Base-by-base conservation (phyloP, 2,329 filamentous ascomycete genomes). In the Talaromyces sp. region DNA sequence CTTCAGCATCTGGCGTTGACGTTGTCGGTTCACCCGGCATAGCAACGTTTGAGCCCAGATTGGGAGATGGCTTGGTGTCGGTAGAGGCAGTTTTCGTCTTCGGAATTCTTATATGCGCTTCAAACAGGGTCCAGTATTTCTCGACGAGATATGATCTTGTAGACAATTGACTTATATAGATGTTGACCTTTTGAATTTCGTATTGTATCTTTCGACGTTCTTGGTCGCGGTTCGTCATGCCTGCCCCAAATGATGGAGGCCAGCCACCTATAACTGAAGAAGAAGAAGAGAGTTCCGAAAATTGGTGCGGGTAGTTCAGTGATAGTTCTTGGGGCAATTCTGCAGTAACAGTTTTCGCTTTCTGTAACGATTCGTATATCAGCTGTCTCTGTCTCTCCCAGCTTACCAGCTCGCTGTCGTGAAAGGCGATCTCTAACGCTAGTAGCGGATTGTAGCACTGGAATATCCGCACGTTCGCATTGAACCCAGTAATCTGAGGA, bases 171-270 rank as follows among this genome's bases (percentile, higher is more conserved):
- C 89, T 93, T 1, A 88, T 86, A 71, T 93, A 92, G 42, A 96
- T 90, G 73, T 96, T 96, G 6, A 91, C 90, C 73, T 96, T 96
- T 73, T 96, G 92, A 33, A 96, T 95, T 76, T 96, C 92, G 67
- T 88, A 92, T 71, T 95, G 91, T 4, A 92, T 78, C 5, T 70
- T 67, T 11, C 73, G 74, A 31, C 70, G 70, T 57, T 72, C 68
- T 28, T 46, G 40, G 7, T 63, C 58, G 11, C 40, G 37, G n/a
- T 50, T 46, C 31, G 50, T 57, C 48, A 40, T 33, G 21, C 52
- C 58, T 21, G 9, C 21, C 11, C 48, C 48, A 23, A 44, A 48
- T 21, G 66, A 68, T 16, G 67, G 42, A 9, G 67, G 66, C n/a
- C 78, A 77, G 48, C 48, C 37, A 31, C 59, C 18, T 44, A 63